Evolutionary conservation across 1,284 basidiomycete genomes (phyloP).

Genomic region (Papiliotrema nemorosa): DNA sequence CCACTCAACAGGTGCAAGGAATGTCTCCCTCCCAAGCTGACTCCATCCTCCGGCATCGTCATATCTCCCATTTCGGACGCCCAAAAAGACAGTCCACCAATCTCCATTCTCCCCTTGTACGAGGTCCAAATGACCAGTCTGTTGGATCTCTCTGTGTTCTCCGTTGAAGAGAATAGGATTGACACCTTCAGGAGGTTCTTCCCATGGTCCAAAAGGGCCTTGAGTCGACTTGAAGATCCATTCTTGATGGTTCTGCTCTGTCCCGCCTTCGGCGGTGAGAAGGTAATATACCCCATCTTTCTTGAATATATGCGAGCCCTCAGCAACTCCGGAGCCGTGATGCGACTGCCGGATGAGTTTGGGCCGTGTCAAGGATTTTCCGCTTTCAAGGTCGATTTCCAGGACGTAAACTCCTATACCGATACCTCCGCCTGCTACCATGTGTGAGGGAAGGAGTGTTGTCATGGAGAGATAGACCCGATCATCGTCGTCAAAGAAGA

Average conservation of each 20-base stretch:
- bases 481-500: slow-evolving; percentile 26
- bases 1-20: slow-evolving; percentile 22
- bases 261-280: slow-evolving; percentile 34
- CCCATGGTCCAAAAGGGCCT: slow-evolving; percentile 9
- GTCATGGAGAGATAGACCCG: slow-evolving; percentile 19
- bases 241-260: slow-evolving; percentile 14
- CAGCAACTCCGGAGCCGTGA: slow-evolving; percentile 15
- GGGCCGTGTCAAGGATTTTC: background rate
- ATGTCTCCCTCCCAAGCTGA: slow-evolving; percentile 25
- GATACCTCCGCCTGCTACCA: background rate
- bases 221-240: slow-evolving; percentile 4
- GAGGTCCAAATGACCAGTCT: slow-evolving; percentile 31
- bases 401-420: slow-evolving; percentile 2
- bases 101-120: slow-evolving; percentile 15
- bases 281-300: slow-evolving; percentile 26
- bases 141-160: background rate
- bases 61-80: slow-evolving; percentile 5
- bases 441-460: background rate
- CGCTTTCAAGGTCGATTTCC: slow-evolving; percentile 11
- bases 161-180: slow-evolving; percentile 26
- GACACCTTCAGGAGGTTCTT: slow-evolving; percentile 2
- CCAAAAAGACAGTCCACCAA: slow-evolving; percentile 29
- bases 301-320: slow-evolving; percentile 30
- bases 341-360: slow-evolving; percentile 3
- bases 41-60: background rate